Evolutionary conservation across 73 alveolate species (phyloP).

Genomic region (Paramecium pentaurelia): DNA sequence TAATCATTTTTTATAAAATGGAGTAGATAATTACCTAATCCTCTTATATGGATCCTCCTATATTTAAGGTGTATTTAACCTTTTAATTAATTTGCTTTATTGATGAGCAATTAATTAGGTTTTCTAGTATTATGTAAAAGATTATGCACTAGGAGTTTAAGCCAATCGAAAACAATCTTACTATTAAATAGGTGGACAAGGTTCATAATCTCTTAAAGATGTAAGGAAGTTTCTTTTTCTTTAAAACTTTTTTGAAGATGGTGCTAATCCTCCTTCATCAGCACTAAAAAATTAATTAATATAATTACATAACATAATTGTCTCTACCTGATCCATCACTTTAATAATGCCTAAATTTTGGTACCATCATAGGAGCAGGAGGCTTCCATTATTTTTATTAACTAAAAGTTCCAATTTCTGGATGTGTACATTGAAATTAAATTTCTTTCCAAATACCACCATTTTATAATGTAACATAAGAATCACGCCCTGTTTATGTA

Average conservation of each 20-base stretch:
- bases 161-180: neutral
- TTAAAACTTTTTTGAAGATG: neutral
- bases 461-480: neutral
- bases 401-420: neutral
- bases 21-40: neutral
- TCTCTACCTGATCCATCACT: neutral
- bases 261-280: neutral
- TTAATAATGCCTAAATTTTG: neutral
- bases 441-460: neutral
- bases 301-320: neutral
- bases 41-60: neutral
- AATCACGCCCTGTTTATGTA: neutral
- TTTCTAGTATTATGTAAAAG: neutral
- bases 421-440: neutral
- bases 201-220: neutral
- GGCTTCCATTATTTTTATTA: neutral
- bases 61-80: neutral
- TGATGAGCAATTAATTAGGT: neutral
- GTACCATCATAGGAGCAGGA: neutral
- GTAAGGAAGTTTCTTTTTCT: neutral
- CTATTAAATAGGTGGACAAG: neutral
- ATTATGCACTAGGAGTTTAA: neutral
- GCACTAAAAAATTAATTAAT: neutral
- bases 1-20: neutral
- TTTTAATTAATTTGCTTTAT: neutral